Conservation (phyloP, 495 filamentous ascomycete species). For the Hypoxylon trugodes region DNA sequence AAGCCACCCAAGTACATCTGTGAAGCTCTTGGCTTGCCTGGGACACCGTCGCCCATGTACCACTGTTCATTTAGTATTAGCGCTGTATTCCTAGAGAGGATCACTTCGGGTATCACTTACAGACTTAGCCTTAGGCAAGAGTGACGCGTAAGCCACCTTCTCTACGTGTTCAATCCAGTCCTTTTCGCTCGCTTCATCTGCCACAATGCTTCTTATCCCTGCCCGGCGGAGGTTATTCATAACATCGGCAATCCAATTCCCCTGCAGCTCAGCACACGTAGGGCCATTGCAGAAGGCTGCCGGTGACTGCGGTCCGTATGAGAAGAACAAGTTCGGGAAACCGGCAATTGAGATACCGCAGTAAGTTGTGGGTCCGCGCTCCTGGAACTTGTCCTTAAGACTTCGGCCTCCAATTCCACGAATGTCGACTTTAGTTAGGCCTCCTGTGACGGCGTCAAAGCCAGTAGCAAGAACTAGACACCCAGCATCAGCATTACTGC, state of each 20-base stretch:
- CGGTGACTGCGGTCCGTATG: slow-evolving; percentile 54
- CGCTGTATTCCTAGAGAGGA: background rate
- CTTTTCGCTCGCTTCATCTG: slow-evolving; percentile 25
- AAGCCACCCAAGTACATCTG: slow-evolving; percentile 55
- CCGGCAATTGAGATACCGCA: slow-evolving; percentile 57
- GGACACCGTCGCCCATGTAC: slow-evolving; percentile 58
- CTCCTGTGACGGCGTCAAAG: slow-evolving; percentile 63
- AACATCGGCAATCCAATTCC: slow-evolving; percentile 58
- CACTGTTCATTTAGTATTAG: slow-evolving; percentile 48
- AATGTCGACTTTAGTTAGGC: slow-evolving; percentile 57
- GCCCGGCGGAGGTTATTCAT: slow-evolving; percentile 52
- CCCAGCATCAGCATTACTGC: background rate
- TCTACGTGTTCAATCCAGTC: slow-evolving; percentile 25
- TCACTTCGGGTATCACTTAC: slow-evolving; percentile 38
- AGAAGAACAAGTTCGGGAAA: slow-evolving; percentile 64
- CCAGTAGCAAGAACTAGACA: slow-evolving; percentile 58
- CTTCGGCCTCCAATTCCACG: slow-evolving; percentile 48
- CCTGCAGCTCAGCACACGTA: slow-evolving; percentile 60
- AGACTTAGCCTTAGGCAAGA: slow-evolving; percentile 43
- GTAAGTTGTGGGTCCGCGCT: slow-evolving; percentile 55
- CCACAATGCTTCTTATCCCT: slow-evolving; percentile 48
- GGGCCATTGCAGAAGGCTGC: slow-evolving; percentile 62
- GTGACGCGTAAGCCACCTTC: slow-evolving; percentile 10
- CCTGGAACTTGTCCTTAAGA: slow-evolving; percentile 58
- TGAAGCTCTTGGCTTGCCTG: slow-evolving; percentile 53